Evolutionary conservation across 257 asterid genomes (phyloP), one percentile per base, ranked within the genome.

Genomic region (Solanum paucissectum): DNA sequence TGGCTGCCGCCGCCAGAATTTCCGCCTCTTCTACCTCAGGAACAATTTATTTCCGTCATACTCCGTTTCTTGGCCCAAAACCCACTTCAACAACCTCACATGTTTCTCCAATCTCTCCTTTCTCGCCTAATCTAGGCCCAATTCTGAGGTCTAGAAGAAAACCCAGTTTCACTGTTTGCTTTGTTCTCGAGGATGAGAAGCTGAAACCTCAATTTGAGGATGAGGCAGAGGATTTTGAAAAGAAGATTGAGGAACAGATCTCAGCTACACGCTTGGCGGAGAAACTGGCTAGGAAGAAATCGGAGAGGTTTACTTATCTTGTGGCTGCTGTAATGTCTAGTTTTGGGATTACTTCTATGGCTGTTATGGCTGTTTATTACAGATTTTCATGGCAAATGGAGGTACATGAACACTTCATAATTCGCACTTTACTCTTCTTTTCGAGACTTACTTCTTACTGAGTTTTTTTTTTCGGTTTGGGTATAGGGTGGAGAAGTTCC

Each of bases 401-500:
- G 72, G 87, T 84, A 64, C 40, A 2, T 9, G 2, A 40, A 3
- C 12, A 13, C 1, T 81, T 36, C 6, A 5, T 81, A 60, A 81
- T 1, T 60, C 7, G 1, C 49, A 14, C 4, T 9, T 40, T 27
- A 21, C 27, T 7, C 27, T 37, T 84, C n/a, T 74, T 75, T 75
- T 75, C 3, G 33, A 12, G 2, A 75, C 32, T 40, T 42, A 2
- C 23, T 38, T n/a, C 32, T 7, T 77, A 12, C 1, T 12, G 83
- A 0, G 18, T 14, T 87, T 40, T 89, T 11, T 37, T 55, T 27
- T 34, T 11, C 12, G 46, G 42, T 71, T 37, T 77, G 84, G 58
- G 42, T 81, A 82, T 23, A 96, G 99, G 99, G 99, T 16, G 98
- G 98, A 46, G 98, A 91, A 86, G 88, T 97, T 46, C 99, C 99